Evolutionary conservation across 148 eudicot species (phyloP), one percentile per base, ranked within the genome.

Genomic region (Dianthus caryophyllus): DNA sequence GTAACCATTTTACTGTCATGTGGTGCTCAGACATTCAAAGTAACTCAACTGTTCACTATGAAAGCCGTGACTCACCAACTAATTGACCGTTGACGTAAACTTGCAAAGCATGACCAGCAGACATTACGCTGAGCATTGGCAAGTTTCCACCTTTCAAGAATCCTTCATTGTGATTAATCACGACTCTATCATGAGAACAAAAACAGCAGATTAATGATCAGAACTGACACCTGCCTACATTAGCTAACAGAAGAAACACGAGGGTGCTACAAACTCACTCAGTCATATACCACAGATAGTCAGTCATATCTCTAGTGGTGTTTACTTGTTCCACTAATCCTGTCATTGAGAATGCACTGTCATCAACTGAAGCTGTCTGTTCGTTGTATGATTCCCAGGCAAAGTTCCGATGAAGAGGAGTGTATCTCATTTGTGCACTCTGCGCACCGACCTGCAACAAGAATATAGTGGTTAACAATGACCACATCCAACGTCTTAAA

Each of bases 21-120:
- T 58, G 29, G 2, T n/a, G 18, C 27, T 54, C 30, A 54, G 30
- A 12, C 30, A 54, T 24, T 25, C 11, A 54, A 54, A 25, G 58
- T 53, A 17, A 48, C 52, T 17, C 52, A 46, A 8, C 16, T 1
- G 25, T 5, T 49, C 53, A n/a, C 21, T 11, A 43, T 26, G 31
- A 26, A 38, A 17, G 29, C 41, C 14, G 69, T 22, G 14, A 33
- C 81, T 55, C 52, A 92, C 98, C 98, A 78, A 84, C 80, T 77
- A 85, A 70, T 79, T 76, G 87, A 38, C 98, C 96, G 25, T 93
- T 87, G 81, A 93, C 62, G 66, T 87, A 93, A 44, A 93, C 98
- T 77, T 93, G 92, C 76, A 93, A 74, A 68, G 98, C 98, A 77
- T 89, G 98, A 2, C 98, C 98, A 44, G 98, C 98, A 73, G 98